Base-by-base conservation (phyloP, 2,329 filamentous ascomycete species). In the Diaporthe humulicola region DNA sequence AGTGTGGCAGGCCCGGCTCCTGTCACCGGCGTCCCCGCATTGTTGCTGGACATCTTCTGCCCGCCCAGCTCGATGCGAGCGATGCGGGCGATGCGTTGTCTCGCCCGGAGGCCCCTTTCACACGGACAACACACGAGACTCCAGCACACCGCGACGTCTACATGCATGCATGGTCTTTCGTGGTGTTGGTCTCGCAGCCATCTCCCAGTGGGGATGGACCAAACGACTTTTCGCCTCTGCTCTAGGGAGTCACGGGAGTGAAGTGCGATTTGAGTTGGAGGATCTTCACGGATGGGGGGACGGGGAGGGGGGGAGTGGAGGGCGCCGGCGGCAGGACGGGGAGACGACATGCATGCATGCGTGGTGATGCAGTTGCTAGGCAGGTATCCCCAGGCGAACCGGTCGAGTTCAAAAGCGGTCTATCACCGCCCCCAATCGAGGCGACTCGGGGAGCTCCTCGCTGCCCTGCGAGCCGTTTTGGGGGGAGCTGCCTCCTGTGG, bases 1-100 rank as follows among this genome's bases (percentile, higher is more conserved):
- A 71, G 36, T 38, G 28, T 54, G 64, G 58, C 72, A 73, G 61
- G 50, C 69, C 66, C 66, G 66, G 73, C 66, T 71, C 48, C 45
- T 45, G 48, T 60, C 67, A 42, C 67, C 67, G 73, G 66, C 57
- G 42, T 38, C 56, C 67, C 57, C 56, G 57, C 66, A 48, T 61
- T 60, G 36, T 22, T 28, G 58, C 22, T 48, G 14, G 14, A 56
- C 58, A 67, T 66, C 42, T 57, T n/a, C n/a, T n/a, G n/a, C n/a
- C n/a, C n/a, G 33, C 45, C 45, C 54, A 57, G 25, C 25, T 70
- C 33, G 25, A 70, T 40, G n/a, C n/a, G n/a, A n/a, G n/a, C n/a
- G n/a, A n/a, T n/a, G n/a, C n/a, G n/a, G n/a, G n/a, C n/a, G n/a
- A n/a, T n/a, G 48, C 45, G 61, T 40, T 58, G 54, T 28, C 64